Evolutionary conservation across 768 basidiomycete species (phyloP).

Genomic region (Termitomyces sp.): DNA sequence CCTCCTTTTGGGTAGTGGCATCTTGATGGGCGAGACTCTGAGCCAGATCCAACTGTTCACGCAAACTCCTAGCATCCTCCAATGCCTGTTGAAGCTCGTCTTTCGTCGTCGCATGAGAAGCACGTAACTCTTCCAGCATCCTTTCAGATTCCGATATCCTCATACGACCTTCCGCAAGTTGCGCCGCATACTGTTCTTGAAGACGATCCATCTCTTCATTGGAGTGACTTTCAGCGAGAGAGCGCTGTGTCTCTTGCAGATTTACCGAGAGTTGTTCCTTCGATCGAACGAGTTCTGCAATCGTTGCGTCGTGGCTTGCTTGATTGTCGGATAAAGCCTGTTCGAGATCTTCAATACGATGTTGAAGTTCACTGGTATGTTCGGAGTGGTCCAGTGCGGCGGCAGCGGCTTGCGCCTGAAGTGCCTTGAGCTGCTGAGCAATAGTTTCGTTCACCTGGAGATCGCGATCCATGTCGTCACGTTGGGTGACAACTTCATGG

Average conservation of each 20-base stretch:
- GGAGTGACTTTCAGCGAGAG: constrained; percentile 17
- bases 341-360: constrained; percentile 17
- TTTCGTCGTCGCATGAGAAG: constrained; percentile 26
- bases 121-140: constrained; percentile 31
- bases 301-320: constrained; percentile 18
- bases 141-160: constrained; percentile 29
- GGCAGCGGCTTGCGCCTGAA: constrained; percentile 12
- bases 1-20: not conserved
- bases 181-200: constrained; percentile 29
- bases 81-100: constrained; percentile 27
- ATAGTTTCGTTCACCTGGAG: not conserved
- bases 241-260: constrained; percentile 20
- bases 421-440: constrained; percentile 7
- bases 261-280: constrained; percentile 23
- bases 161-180: constrained; percentile 28
- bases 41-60: constrained; percentile 23
- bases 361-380: constrained; percentile 17
- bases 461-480: constrained; percentile 5
- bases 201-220: constrained; percentile 25
- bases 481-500: constrained; percentile 1
- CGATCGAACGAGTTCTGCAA: constrained; percentile 22
- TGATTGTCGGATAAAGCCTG: constrained; percentile 13
- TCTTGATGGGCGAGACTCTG: constrained; percentile 10
- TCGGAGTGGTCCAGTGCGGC: constrained; percentile 12
- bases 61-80: constrained; percentile 24